These are phyloP conservation scores for Neurospora sp. DNA, from an alignment of 495 filamentous ascomycete genomes.

Conservation along the genomic window DNA sequence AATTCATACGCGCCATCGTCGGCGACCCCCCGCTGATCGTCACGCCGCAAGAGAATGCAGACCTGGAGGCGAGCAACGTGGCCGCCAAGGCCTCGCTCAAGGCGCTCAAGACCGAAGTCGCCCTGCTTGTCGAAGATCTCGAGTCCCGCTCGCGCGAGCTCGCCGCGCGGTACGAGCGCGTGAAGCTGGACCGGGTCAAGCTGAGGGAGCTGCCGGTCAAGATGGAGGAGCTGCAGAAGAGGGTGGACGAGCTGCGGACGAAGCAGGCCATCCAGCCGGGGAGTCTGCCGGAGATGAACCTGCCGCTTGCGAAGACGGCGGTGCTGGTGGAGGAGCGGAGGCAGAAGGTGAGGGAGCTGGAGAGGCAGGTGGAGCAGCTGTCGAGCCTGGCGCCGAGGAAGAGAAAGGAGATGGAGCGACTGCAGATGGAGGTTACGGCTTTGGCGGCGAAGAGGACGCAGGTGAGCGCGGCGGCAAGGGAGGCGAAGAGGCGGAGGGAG, in stretches of 20 bases:
- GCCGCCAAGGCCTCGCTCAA: conserved; percentile 68
- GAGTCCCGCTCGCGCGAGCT: conserved; percentile 58
- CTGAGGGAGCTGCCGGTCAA: conserved; percentile 52
- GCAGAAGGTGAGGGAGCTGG: conserved; percentile 51
- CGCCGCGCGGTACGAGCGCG: conserved; percentile 44
- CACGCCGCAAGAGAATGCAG: conserved; percentile 69
- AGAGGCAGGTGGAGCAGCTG: conserved; percentile 57
- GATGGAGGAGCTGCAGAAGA: conserved; percentile 51
- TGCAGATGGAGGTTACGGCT: conserved; percentile 60
- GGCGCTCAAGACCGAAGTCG: conserved; percentile 68
- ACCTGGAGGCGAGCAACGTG: conserved; percentile 60
- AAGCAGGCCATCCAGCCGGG: conserved; percentile 11
- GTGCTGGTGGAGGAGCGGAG: conserved; percentile 49
- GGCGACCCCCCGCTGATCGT: conserved; percentile 81
- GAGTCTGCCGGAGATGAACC: conserved; percentile 29
- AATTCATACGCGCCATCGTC: conserved; percentile 67
- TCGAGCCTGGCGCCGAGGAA: conserved; percentile 58
- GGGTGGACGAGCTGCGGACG: conserved; percentile 44
- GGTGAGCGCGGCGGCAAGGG: conserved; percentile 58
- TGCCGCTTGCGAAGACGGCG: conserved; percentile 51
- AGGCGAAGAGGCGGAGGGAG: conserved; percentile 71
- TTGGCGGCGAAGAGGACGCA: conserved; percentile 63
- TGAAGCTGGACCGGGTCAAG: conserved; percentile 50
- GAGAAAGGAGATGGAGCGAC: conserved; percentile 57
- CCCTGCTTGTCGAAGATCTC: conserved; percentile 59